phyloP scores from a whole-genome alignment of 2,329 filamentous ascomycete species.

The Nemania abortiva region DNA sequence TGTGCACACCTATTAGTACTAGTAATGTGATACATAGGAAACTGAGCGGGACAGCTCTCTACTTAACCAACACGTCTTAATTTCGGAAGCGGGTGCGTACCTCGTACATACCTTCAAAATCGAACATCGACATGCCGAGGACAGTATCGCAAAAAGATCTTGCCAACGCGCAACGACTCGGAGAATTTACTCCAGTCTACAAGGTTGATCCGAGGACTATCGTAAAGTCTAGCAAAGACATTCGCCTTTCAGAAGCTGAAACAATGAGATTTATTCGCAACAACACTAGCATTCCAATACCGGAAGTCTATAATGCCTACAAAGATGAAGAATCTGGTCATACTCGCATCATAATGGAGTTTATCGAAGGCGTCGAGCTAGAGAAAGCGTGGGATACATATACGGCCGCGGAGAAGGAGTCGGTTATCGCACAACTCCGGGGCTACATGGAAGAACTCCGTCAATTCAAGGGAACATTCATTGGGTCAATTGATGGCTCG shows the following conservation, averaged over 20 bases:
- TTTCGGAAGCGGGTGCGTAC: constrained; percentile 11
- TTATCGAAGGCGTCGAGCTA: constrained; percentile 29
- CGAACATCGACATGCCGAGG: constrained; percentile 14
- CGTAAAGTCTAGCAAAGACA: constrained; percentile 27
- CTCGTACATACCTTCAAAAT: background rate
- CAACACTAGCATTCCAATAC: constrained; percentile 34
- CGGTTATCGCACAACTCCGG: constrained; percentile 24
- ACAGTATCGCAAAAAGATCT: constrained; percentile 29
- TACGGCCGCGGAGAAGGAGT: constrained; percentile 28
- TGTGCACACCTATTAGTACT: no score
- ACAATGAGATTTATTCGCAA: constrained; percentile 32
- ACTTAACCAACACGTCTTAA: background rate
- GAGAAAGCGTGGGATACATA: constrained; percentile 34
- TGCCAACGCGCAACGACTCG: constrained; percentile 17
- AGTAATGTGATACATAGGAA: no score
- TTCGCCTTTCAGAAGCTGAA: constrained; percentile 33
- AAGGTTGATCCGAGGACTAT: constrained; percentile 29
- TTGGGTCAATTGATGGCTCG: constrained; percentile 30
- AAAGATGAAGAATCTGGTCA: constrained; percentile 33
- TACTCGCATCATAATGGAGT: constrained; percentile 37
- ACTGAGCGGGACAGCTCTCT: no score
- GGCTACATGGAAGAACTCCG: constrained; percentile 32
- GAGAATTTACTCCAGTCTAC: constrained; percentile 23
- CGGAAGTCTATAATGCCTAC: constrained; percentile 34
- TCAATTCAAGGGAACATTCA: constrained; percentile 25